Conservation (phyloP, 495 filamentous ascomycete species). For the Penicillium cosmopolitanum region DNA sequence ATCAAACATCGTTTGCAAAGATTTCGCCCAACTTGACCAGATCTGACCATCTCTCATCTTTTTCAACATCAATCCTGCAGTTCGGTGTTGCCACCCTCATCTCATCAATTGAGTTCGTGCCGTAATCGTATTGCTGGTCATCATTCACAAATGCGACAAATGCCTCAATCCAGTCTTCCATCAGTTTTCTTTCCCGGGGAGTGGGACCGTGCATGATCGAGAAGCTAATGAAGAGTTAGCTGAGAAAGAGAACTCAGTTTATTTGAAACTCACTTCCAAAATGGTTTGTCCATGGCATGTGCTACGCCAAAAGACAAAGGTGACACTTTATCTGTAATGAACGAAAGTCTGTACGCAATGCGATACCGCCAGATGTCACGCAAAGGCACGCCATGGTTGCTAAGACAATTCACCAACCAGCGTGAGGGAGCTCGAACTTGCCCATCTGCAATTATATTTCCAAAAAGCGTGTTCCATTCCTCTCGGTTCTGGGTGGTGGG, state of each 20-base stretch:
- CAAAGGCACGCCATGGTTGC: slow-evolving; percentile 23
- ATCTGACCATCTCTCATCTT: slow-evolving; percentile 26
- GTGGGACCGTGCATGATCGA: slow-evolving; percentile 34
- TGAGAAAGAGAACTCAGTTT: neutral
- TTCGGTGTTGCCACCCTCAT: slow-evolving; percentile 27
- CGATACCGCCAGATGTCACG: slow-evolving; percentile 33
- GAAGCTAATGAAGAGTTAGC: slow-evolving; percentile 18
- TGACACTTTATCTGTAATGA: slow-evolving; percentile 31
- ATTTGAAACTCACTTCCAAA: slow-evolving; percentile 31
- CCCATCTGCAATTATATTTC: slow-evolving; percentile 51
- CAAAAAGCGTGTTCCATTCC: slow-evolving; percentile 50
- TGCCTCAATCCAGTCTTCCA: slow-evolving; percentile 33
- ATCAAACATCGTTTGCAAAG: slow-evolving; percentile 17
- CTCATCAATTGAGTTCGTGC: slow-evolving; percentile 26
- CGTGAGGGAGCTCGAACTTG: slow-evolving; percentile 43
- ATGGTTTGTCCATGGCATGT: slow-evolving; percentile 33
- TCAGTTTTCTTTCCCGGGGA: slow-evolving; percentile 18
- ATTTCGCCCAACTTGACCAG: slow-evolving; percentile 13
- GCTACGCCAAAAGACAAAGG: slow-evolving; percentile 27
- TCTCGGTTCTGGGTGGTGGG: slow-evolving; percentile 22
- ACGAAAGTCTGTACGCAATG: slow-evolving; percentile 32
- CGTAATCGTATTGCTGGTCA: slow-evolving; percentile 20
- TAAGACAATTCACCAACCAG: slow-evolving; percentile 27
- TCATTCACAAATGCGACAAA: slow-evolving; percentile 31
- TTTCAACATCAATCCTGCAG: slow-evolving; percentile 28